Conservation (phyloP, 2,329 filamentous ascomycete genomes). For the Phaeosphaeriaceae sp. region DNA sequence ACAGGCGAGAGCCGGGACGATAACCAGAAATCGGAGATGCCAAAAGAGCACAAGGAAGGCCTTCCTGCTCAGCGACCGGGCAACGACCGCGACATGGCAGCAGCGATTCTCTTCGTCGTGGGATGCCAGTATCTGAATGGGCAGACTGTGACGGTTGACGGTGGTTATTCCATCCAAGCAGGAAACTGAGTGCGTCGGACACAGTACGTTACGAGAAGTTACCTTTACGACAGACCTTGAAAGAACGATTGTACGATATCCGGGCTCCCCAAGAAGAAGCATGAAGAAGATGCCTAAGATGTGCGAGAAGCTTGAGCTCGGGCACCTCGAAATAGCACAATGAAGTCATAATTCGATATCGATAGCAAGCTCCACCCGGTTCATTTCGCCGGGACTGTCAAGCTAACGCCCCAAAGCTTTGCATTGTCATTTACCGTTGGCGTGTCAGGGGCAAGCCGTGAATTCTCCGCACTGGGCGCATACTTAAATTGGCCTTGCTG, state of each 20-base stretch:
- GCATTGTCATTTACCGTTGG: constrained; percentile 1
- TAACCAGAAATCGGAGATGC: constrained; percentile 62
- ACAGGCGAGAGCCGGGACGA: constrained; percentile 56
- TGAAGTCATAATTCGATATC: not conserved
- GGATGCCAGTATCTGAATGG: constrained; percentile 60
- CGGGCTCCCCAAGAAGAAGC: not conserved
- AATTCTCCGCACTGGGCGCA: constrained; percentile 20
- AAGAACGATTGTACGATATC: not conserved
- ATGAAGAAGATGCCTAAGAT: not conserved
- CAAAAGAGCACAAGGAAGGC: constrained; percentile 60
- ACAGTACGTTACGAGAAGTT: not conserved
- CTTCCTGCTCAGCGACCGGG: constrained; percentile 61
- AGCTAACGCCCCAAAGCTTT: constrained; percentile 31
- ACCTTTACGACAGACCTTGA: not conserved
- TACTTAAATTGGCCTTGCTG: constrained; percentile 24
- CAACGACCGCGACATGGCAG: constrained; percentile 66
- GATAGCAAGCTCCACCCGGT: not conserved
- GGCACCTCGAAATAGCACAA: not conserved
- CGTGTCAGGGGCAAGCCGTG: constrained; percentile 20
- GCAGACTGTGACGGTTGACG: constrained; percentile 59
- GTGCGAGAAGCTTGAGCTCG: not conserved
- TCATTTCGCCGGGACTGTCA: not conserved
- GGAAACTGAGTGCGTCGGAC: constrained; percentile 29
- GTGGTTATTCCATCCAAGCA: constrained; percentile 55
- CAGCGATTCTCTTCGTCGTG: constrained; percentile 62